Base-by-base conservation (phyloP, 805 yeast genomes). In the Ogataea kodamae region DNA sequence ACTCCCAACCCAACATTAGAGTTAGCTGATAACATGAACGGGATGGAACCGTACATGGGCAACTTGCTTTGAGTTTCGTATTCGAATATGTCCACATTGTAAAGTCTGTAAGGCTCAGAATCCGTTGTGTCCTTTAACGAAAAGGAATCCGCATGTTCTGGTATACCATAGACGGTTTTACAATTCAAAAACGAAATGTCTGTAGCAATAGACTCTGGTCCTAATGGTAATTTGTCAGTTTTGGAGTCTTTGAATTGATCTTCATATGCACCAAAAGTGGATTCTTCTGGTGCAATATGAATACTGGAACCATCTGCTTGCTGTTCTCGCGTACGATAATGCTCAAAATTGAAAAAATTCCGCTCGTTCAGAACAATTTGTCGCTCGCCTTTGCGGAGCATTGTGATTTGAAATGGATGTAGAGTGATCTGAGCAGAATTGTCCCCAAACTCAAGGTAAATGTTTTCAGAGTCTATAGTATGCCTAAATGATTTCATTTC, bases 31-130 rank as follows among this genome's bases (percentile, higher is more conserved):
- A 86, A 62, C 72, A 92, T 68, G 27, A 89, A 76, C 3, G 99
- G 98, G 48, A 92, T 86, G 0, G 95, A 67, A 1, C 99, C 99
- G 53, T 92, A 92, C 95, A 89, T 88, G 28, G 97, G 87, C 68
- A 81, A 68, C 36, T 78, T 76, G 22, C 95, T 81, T 42, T 84
- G 75, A 2, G 80, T 68, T 47, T 85, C 94, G 55, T 92, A 92
- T 59, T 92, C 97, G 60, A 92, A 92, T 21, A 90, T 90, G 56
- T 92, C 99, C 18, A 89, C 97, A 49, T 92, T 90, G 67, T 64
- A 92, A 25, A 92, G 64, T 27, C 98, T 70, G 58, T 92, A 92
- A 2, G 97, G 97, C 35, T 80, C 83, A 2, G 63, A 37, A 9
- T 46, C 52, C 0, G 63, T 48, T 0, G 97, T 89, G 45, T 84